phyloP scores from a whole-genome alignment of 1,284 basidiomycete genomes.

The Wolfiporia cocos region DNA sequence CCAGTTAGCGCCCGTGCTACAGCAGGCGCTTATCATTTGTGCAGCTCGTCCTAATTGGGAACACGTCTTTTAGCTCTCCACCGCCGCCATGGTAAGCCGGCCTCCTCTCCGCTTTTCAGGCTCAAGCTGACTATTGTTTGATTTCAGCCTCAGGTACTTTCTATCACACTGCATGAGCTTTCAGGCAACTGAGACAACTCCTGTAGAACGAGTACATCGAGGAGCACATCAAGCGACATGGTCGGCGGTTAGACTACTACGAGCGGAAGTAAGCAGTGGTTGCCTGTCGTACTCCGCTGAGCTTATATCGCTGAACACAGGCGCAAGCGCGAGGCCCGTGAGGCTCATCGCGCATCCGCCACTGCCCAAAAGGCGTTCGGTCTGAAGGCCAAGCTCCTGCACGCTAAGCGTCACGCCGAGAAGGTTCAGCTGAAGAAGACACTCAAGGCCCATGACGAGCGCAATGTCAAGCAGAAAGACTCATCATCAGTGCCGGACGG shows the following conservation, averaged over 20 bases:
- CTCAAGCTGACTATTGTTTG: neutral
- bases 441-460: slow-evolving; percentile 97
- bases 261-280: slow-evolving; percentile 64
- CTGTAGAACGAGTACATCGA: slow-evolving; percentile 86
- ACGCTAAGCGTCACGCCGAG: slow-evolving; percentile 93
- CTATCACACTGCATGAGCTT: neutral
- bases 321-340: slow-evolving; percentile 91
- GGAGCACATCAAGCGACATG: slow-evolving; percentile 85
- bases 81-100: slow-evolving; percentile 15
- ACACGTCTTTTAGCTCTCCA: slow-evolving; percentile 10
- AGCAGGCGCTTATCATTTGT: slow-evolving; percentile 9
- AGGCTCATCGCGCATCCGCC: slow-evolving; percentile 83
- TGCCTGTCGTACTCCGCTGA: neutral
- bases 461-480: slow-evolving; percentile 94
- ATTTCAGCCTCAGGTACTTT: slow-evolving; percentile 60
- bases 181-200: neutral
- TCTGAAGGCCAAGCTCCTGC: slow-evolving; percentile 95
- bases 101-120: neutral
- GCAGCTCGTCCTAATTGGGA: slow-evolving; percentile 4
- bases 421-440: slow-evolving; percentile 99
- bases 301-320: slow-evolving; percentile 32
- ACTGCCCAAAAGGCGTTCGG: slow-evolving; percentile 93
- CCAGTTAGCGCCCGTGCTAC: neutral
- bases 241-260: slow-evolving; percentile 79
- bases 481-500: slow-evolving; percentile 78